A percentile compares a stretch with the other conserved stretches of the same genome.
Evolutionary conservation across 2,329 filamentous ascomycete species (phyloP).

Genomic region (Capronia epimyces): DNA sequence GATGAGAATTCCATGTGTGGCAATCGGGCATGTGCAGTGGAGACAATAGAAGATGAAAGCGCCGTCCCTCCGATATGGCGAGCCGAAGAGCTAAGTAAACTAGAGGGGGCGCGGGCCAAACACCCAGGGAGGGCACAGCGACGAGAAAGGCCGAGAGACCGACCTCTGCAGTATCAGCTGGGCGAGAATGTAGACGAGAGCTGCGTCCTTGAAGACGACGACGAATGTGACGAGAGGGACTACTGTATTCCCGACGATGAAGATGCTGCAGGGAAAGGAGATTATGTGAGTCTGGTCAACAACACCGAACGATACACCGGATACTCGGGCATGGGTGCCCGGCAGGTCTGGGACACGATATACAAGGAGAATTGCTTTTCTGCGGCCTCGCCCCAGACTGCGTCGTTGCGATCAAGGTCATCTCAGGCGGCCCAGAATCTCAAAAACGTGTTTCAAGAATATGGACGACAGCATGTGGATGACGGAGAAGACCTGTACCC

Average conservation of each 20-base stretch:
- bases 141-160: slow-evolving; percentile 59
- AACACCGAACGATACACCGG: slow-evolving; percentile 96
- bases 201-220: slow-evolving; percentile 94
- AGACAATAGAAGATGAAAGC: slow-evolving; percentile 89
- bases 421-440: slow-evolving; percentile 56
- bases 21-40: slow-evolving; percentile 93
- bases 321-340: slow-evolving; percentile 75
- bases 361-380: slow-evolving; percentile 96
- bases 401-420: slow-evolving; percentile 24
- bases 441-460: slow-evolving; percentile 52
- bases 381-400: slow-evolving; percentile 37
- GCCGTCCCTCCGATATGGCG: slow-evolving; percentile 91
- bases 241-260: slow-evolving; percentile 97
- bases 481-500: slow-evolving; percentile 55
- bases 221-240: slow-evolving; percentile 92
- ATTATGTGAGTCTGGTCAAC: slow-evolving; percentile 89
- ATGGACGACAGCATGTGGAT: slow-evolving; percentile 49
- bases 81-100: slow-evolving; percentile 81
- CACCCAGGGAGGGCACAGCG: slow-evolving; percentile 76
- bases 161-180: slow-evolving; percentile 73
- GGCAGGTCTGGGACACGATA: slow-evolving; percentile 92
- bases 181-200: slow-evolving; percentile 88
- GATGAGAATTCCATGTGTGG: slow-evolving; percentile 92
- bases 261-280: slow-evolving; percentile 75
- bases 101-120: slow-evolving; percentile 83